Base-by-base conservation (phyloP, 768 basidiomycete genomes). In the Hydnomerulius pinastri region DNA sequence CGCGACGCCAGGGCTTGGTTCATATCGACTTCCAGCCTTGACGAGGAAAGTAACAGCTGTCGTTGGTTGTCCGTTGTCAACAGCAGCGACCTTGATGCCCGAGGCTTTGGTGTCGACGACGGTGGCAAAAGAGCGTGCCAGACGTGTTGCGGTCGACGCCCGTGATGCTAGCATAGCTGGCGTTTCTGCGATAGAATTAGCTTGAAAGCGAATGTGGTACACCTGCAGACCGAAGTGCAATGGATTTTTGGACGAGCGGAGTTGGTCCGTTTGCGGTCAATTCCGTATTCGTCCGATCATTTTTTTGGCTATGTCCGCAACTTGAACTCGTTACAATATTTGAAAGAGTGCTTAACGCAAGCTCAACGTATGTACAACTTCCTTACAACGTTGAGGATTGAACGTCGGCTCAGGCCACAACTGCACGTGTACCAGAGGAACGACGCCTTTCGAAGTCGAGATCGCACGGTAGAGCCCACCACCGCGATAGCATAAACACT, bases 11-110 rank as follows among this genome's bases (percentile, higher is more conserved):
- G 92, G 83, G 66, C 87, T 87, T 55, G 83, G 72, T 77, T 99
- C 90, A 68, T 84, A 94, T 63, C 97, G 78, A 64, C 85, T 85
- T 47, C 96, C 96, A 49, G 92, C 96, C 71, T 94, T 96, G 70
- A 97, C 83, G 55, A 96, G 80, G 62, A 98, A 77, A 43, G 93
- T 92, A 65, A 99, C 82, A 47, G 89, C 81, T 24, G 90, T 77
- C 5, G 92, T 95, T 37, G 92, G 85, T 63, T 88, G 86, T 63
- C 83, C 87, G 60, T 82, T 77, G 75, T 97, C 92, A 53, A 89
- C 70, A 21, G 91, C 81, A 21, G 92, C 90, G 59, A 97, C 86
- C 72, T 90, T 95, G 66, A 94, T 78, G 52, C 91, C 90, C 9
- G 84, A 78, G 1, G 58, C 17, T 32, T 58, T 64, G 42, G 79